Percentiles rank a stretch among this genome's conserved stretches.
These are phyloP conservation scores for Saprolegnia parasitica DNA, from an alignment of 352 stramenopile genomes.

Conservation along the genomic window DNA sequence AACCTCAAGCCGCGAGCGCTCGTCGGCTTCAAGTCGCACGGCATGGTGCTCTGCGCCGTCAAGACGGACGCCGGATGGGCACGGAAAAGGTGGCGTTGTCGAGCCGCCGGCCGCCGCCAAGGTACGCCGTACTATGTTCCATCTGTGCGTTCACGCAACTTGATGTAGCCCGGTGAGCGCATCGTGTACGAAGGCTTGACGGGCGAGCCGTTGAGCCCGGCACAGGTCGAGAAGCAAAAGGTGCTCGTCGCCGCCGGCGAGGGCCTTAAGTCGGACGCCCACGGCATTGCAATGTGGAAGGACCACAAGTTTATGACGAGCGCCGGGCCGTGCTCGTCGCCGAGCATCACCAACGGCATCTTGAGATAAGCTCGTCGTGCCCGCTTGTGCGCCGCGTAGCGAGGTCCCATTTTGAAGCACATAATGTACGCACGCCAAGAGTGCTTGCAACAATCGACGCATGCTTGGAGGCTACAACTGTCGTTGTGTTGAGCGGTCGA, in stretches of 20 bases:
- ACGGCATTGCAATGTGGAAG: slow-evolving; percentile 77
- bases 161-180: slow-evolving; percentile 51
- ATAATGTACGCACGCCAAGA: neutral
- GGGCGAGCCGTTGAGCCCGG: slow-evolving; percentile 68
- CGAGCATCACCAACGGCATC: slow-evolving; percentile 56
- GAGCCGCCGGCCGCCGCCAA: slow-evolving; percentile 67
- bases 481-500: too few species aligned
- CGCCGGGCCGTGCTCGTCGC: slow-evolving; percentile 61
- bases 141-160: neutral
- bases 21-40: slow-evolving; percentile 87
- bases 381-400: neutral
- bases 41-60: slow-evolving; percentile 88
- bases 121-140: slow-evolving; percentile 23
- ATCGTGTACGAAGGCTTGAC: slow-evolving; percentile 60
- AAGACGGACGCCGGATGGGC: slow-evolving; percentile 52
- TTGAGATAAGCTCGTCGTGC: slow-evolving; percentile 34
- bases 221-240: slow-evolving; percentile 88
- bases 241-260: slow-evolving; percentile 66
- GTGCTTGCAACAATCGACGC: too few species aligned
- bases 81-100: slow-evolving; percentile 84
- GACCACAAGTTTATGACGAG: slow-evolving; percentile 72
- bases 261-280: slow-evolving; percentile 79
- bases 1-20: slow-evolving; percentile 89
- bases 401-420: slow-evolving; percentile 7
- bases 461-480: too few species aligned